phyloP scores from a whole-genome alignment of 192 early-diverging fungal genomes.

The Entophlyctis luteolus region DNA sequence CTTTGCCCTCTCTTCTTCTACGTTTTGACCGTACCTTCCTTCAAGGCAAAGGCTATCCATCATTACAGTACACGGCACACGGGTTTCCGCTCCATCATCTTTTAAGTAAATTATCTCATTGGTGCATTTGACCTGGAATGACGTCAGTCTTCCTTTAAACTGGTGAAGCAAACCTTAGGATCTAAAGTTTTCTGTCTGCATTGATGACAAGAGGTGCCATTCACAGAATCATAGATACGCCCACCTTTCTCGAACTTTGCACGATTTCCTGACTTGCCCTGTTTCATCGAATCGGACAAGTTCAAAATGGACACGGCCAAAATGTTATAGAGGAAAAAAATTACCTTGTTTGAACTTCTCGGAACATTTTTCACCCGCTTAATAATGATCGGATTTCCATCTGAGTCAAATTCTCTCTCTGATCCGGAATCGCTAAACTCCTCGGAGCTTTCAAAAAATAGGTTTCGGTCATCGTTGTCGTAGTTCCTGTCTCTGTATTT shows the following conservation, averaged over 20 bases:
- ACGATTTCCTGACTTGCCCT: not conserved
- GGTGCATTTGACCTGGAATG: slow-evolving; percentile 20
- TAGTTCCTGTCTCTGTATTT: not conserved
- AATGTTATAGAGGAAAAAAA: not conserved
- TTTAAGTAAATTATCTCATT: not conserved
- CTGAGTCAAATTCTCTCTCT: slow-evolving; percentile 4
- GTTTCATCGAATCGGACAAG: not conserved
- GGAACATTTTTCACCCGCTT: slow-evolving; percentile 1
- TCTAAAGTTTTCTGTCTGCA: slow-evolving; percentile 28
- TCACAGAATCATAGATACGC: slow-evolving; percentile 21
- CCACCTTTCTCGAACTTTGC: slow-evolving; percentile 8
- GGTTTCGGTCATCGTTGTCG: not conserved
- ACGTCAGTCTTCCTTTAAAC: not conserved
- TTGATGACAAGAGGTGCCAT: slow-evolving; percentile 27
- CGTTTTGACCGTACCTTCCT: slow-evolving; percentile 19
- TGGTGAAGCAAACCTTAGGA: slow-evolving; percentile 1
- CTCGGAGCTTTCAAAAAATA: not conserved
- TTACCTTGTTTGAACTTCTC: not conserved
- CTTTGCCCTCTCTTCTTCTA: not conserved
- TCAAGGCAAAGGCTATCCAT: slow-evolving; percentile 21
- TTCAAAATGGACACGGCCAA: not conserved
- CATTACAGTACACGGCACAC: slow-evolving; percentile 5
- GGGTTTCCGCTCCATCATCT: not conserved
- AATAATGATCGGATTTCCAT: slow-evolving; percentile 17
- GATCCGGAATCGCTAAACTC: not conserved